Conservation (phyloP, 805 yeast species). For the Yarrowia bubula region DNA sequence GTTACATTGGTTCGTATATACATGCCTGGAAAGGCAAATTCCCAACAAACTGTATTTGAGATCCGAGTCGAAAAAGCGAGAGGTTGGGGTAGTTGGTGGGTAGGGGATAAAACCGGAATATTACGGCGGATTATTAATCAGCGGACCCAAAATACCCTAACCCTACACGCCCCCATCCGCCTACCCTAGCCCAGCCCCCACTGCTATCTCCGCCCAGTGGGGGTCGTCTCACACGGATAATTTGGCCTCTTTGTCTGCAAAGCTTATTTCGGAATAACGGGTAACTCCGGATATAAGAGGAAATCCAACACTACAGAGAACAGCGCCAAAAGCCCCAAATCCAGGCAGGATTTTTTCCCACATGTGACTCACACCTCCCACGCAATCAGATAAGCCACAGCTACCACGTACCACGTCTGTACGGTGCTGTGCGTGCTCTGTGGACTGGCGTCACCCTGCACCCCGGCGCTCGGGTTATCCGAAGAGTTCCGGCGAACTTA, state of each 20-base stretch:
- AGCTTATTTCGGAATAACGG: conserved; percentile 15
- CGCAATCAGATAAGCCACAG: conserved; percentile 1
- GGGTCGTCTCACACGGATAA: conserved; percentile 10
- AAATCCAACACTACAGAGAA: neutral
- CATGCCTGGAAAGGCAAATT: conserved; percentile 25
- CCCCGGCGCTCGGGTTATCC: conserved; percentile 24
- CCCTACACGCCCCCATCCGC: no score
- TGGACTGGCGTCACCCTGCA: conserved; percentile 12
- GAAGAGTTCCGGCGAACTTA: conserved; percentile 12
- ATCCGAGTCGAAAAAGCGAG: conserved; percentile 5
- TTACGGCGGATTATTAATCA: no score
- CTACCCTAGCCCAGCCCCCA: no score
- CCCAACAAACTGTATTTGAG: conserved; percentile 21
- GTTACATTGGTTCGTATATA: conserved; percentile 2
- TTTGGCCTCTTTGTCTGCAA: neutral
- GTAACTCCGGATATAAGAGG: conserved; percentile 1
- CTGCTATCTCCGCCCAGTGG: no score
- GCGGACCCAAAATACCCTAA: no score
- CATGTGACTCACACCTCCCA: neutral
- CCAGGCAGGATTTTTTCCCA: no score
- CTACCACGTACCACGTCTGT: neutral
- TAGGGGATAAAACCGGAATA: no score
- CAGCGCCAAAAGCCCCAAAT: no score
- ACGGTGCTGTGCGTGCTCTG: neutral
- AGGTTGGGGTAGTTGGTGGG: neutral